These are phyloP conservation scores for Blepharisma japonicum DNA, from an alignment of 73 alveolate genomes.

Conservation along the genomic window DNA sequence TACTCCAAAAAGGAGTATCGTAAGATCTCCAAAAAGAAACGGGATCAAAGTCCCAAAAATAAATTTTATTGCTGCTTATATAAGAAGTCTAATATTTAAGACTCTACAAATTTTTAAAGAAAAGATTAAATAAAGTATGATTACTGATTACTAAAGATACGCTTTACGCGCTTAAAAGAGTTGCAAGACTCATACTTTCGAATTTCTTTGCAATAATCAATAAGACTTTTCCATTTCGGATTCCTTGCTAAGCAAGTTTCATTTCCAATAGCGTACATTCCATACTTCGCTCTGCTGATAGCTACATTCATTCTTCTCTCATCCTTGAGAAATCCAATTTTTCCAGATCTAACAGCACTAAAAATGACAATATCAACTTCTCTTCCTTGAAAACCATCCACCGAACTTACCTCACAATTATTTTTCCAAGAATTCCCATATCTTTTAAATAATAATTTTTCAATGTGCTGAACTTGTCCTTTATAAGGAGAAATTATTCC, in stretches of 20 bases:
- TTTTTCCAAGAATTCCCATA: slow-evolving; percentile 29
- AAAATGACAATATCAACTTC: slow-evolving; percentile 87
- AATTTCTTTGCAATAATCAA: background rate
- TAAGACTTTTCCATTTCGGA: slow-evolving; percentile 50
- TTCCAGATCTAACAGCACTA: slow-evolving; percentile 79
- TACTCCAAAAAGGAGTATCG: too few relatives aligned
- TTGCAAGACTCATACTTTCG: background rate
- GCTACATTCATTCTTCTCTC: slow-evolving; percentile 95
- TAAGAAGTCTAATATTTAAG: too few relatives aligned
- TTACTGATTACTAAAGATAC: background rate
- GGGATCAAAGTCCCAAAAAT: too few relatives aligned
- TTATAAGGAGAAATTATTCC: slow-evolving; percentile 61
- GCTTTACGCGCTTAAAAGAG: background rate
- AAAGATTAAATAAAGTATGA: too few relatives aligned
- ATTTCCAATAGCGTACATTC: slow-evolving; percentile 79
- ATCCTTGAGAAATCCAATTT: slow-evolving; percentile 85
- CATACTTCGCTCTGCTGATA: slow-evolving; percentile 80
- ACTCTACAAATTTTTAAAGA: too few relatives aligned
- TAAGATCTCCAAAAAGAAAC: too few relatives aligned
- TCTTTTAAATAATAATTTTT: slow-evolving; percentile 45
- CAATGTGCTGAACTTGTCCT: slow-evolving; percentile 44
- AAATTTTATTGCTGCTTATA: too few relatives aligned
- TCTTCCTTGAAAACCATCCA: slow-evolving; percentile 95
- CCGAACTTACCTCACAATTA: slow-evolving; percentile 70
- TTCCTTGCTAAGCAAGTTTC: slow-evolving; percentile 60